phyloP scores from a whole-genome alignment of 768 basidiomycete genomes.

The Tremella yokohamensis region DNA sequence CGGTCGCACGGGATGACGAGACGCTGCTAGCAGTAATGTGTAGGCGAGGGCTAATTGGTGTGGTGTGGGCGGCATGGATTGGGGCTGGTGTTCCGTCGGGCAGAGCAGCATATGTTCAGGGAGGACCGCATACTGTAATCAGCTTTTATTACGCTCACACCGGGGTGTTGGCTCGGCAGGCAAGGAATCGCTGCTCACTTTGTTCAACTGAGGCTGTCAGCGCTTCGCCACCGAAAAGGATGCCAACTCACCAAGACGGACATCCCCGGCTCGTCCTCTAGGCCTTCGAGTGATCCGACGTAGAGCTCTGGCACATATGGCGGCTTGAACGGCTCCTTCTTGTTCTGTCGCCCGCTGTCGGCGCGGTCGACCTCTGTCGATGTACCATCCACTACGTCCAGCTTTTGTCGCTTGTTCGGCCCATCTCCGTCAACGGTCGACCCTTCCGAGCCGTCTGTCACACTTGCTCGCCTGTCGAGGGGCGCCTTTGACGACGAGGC shows the following conservation, averaged over 20 bases:
- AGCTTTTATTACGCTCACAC: constrained; percentile 57
- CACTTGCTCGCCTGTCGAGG: background rate
- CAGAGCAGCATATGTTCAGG: constrained; percentile 77
- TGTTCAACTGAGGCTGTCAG: background rate
- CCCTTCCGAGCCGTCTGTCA: background rate
- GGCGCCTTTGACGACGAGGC: constrained; percentile 53
- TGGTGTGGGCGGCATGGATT: constrained; percentile 74
- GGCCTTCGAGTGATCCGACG: constrained; percentile 65
- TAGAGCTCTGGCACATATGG: constrained; percentile 75
- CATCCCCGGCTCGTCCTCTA: constrained; percentile 58
- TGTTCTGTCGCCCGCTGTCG: constrained; percentile 41
- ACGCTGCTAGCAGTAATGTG: constrained; percentile 66
- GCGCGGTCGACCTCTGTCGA: background rate
- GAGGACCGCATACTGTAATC: constrained; percentile 63
- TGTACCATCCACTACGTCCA: constrained; percentile 2
- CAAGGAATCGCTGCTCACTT: constrained; percentile 55
- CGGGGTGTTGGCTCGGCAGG: too few relatives aligned
- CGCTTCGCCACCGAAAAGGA: constrained; percentile 22
- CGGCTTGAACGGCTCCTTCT: constrained; percentile 68
- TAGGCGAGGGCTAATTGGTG: constrained; percentile 74
- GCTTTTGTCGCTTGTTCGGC: constrained; percentile 32
- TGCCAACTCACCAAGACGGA: constrained; percentile 40
- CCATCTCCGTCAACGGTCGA: constrained; percentile 8
- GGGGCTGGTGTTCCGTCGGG: constrained; percentile 53
- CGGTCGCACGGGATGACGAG: constrained; percentile 56